phyloP scores from a whole-genome alignment of 2,329 filamentous ascomycete species.

The Ceratocystis huliohia region DNA sequence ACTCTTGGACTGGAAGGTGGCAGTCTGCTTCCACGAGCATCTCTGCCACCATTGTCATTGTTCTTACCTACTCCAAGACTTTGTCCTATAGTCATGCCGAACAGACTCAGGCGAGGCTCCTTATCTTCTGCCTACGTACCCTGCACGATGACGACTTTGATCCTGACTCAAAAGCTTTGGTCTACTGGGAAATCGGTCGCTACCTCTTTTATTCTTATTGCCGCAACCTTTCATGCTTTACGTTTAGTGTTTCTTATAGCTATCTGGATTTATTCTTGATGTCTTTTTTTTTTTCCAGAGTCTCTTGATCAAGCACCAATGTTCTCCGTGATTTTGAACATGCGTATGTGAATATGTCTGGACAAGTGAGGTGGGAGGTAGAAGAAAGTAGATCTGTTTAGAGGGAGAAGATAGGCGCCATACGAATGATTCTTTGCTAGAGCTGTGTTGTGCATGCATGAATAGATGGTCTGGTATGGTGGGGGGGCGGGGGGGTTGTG shows the following conservation, averaged over 20 bases:
- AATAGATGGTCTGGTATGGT: neutral
- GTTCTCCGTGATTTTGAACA: no score
- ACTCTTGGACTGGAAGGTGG: neutral
- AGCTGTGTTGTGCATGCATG: neutral
- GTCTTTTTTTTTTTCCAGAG: constrained; percentile 7
- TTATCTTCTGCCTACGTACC: constrained; percentile 1
- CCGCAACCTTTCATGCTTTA: constrained; percentile 31
- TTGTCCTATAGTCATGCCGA: neutral
- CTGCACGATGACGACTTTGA: constrained; percentile 15
- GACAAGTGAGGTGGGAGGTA: no score
- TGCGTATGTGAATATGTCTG: neutral
- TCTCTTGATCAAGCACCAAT: no score
- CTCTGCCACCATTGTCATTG: neutral
- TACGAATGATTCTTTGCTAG: neutral
- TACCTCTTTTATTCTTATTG: constrained; percentile 12
- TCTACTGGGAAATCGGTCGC: constrained; percentile 15
- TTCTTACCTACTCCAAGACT: neutral
- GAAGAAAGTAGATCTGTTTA: no score
- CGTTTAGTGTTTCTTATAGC: constrained; percentile 12
- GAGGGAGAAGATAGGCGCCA: no score
- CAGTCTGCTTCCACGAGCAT: neutral
- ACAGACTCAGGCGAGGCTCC: neutral
- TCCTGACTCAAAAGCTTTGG: constrained; percentile 20
- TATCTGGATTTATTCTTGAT: constrained; percentile 16
- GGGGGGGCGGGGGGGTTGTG: neutral